Conservation (phyloP, 1,139 yeast species). For the Lizanozyma gosingica region DNA sequence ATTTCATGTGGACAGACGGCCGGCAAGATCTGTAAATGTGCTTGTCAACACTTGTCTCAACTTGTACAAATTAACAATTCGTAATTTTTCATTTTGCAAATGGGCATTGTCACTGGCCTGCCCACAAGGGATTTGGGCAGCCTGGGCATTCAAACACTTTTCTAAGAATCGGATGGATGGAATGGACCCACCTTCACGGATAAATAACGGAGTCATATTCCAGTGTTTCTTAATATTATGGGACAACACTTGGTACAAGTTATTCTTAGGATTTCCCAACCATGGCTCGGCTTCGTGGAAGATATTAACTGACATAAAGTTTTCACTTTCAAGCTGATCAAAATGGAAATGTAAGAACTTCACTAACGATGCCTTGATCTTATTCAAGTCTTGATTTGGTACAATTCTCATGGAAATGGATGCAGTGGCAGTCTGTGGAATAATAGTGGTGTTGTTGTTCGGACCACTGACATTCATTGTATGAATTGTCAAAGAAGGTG, state of each 20-base stretch:
- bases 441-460: conserved; percentile 68
- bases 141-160: conserved; percentile 73
- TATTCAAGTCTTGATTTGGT: conserved; percentile 70
- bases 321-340: conserved; percentile 42
- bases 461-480: conserved; percentile 85
- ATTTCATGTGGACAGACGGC: too few species aligned
- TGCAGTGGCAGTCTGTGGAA: conserved; percentile 74
- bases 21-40: conserved; percentile 29
- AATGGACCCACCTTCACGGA: conserved; percentile 95
- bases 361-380: conserved; percentile 44
- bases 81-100: conserved; percentile 73
- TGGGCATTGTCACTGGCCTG: conserved; percentile 95
- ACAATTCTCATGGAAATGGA: conserved; percentile 78
- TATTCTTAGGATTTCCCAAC: conserved; percentile 79
- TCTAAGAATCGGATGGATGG: conserved; percentile 85
- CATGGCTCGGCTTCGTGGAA: conserved; percentile 92
- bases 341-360: conserved; percentile 40
- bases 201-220: conserved; percentile 63
- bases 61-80: conserved; percentile 70
- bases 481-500: conserved; percentile 88
- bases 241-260: conserved; percentile 57
- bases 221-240: conserved; percentile 48
- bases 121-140: conserved; percentile 95
- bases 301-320: conserved; percentile 49
- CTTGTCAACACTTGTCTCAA: conserved; percentile 58